Evolutionary conservation across 2,329 filamentous ascomycete genomes (phyloP), one percentile per base, ranked within the genome.

Genomic region (Cercospora nicotianae): DNA sequence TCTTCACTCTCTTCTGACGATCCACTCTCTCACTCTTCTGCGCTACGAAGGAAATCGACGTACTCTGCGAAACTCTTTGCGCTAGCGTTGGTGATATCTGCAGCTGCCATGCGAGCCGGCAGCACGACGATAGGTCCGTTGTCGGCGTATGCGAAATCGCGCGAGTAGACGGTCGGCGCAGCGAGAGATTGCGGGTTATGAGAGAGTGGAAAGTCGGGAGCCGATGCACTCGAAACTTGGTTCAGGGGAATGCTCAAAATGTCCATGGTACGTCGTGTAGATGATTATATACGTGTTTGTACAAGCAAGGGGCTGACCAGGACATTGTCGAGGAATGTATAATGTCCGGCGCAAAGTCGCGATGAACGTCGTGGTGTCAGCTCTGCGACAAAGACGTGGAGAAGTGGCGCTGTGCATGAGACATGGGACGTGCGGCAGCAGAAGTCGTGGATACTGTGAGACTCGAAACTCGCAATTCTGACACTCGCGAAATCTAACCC

Each of bases 31-130:
- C 60, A 7, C 31, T 66, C 16, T 48, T 23, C 13, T 57, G 39
- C 65, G 31, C 36, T 10, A 31, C n/a, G 18, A 51, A 48, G 59
- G 48, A 36, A 60, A 55, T 4, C 51, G 69, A 83, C 83, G 77
- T 84, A 86, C 84, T 84, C 82, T 77, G 84, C 83, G 80, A 82
- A 86, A 67, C 79, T 80, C 69, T 80, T 79, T 69, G 83, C 83
- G 73, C 82, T 80, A 69, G 80, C 77, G 69, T 81, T 79, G 72
- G 78, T 80, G 72, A 85, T 83, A 75, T 81, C 81, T 69, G 78
- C 79, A 73, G 76, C 77, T 75, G 80, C 81, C 80, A 82, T 82
- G 72, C 82, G 82, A 69, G 70, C 70, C 48, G 70, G 72, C 9
- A 69, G 67, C 67, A 82, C 72, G 61, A 75, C 78, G 63, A 75